Evolutionary conservation across 2,329 filamentous ascomycete genomes (phyloP).

Genomic region (Tolypocladium album): DNA sequence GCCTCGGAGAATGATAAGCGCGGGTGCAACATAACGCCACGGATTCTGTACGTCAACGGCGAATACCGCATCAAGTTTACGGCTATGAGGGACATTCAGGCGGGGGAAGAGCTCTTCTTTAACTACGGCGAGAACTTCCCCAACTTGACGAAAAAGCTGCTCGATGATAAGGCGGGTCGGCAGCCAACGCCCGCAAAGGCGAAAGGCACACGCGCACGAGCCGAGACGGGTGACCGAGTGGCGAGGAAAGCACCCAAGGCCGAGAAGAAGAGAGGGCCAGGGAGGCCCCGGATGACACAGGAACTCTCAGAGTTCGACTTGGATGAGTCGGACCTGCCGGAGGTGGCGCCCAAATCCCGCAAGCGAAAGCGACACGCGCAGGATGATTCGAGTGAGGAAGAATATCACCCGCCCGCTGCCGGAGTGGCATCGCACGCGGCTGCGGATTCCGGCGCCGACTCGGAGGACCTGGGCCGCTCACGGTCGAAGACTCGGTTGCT

Average conservation of each 20-base stretch:
- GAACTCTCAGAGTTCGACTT: constrained; percentile 9
- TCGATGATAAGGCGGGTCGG: constrained; percentile 24
- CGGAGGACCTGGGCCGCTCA: constrained; percentile 9
- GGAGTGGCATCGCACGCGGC: constrained; percentile 9
- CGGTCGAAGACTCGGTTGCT: constrained; percentile 14
- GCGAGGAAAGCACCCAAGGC: constrained; percentile 12
- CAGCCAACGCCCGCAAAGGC: constrained; percentile 14
- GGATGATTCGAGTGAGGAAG: constrained; percentile 18
- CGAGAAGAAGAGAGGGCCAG: constrained; percentile 14
- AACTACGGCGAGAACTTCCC: constrained; percentile 65
- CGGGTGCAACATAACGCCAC: constrained; percentile 52
- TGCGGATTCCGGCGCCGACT: constrained; percentile 12
- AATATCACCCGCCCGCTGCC: constrained; percentile 15
- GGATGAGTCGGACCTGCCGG: constrained; percentile 5
- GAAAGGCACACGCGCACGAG: constrained; percentile 9
- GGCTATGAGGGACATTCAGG: constrained; percentile 53
- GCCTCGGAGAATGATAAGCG: constrained; percentile 39
- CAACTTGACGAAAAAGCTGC: constrained; percentile 39
- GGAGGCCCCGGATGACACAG: constrained; percentile 4
- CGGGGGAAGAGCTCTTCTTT: constrained; percentile 72
- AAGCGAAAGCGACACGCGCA: constrained; percentile 17
- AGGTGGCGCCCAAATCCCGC: constrained; percentile 4
- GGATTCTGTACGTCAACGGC: constrained; percentile 62
- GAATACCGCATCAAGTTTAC: constrained; percentile 68
- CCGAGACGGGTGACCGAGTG: constrained; percentile 8